phyloP scores from a whole-genome alignment of 305 asterid genomes.

The Solanum hybrid region DNA sequence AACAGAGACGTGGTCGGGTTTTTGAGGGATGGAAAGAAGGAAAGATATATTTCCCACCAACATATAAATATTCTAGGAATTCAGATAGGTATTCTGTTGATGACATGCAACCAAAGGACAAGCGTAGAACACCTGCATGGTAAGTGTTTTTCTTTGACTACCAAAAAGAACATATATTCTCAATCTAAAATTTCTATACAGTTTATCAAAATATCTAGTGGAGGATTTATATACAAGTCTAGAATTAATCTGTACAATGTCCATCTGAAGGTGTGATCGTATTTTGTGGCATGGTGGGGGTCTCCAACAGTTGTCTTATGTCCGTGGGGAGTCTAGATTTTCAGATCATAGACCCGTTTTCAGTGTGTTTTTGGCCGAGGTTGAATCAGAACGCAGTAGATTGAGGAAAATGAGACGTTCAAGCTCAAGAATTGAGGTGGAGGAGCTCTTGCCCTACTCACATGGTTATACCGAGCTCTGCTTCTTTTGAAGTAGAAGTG shows the following conservation, averaged over 20 bases:
- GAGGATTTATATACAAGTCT: background rate
- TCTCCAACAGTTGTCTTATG: slow-evolving; percentile 24
- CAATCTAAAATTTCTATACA: background rate
- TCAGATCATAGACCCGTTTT: slow-evolving; percentile 31
- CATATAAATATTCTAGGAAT: slow-evolving; percentile 27
- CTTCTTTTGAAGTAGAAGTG: slow-evolving; percentile 45
- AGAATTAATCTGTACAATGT: background rate
- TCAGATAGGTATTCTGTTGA: slow-evolving; percentile 30
- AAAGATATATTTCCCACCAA: slow-evolving; percentile 28
- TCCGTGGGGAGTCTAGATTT: slow-evolving; percentile 27
- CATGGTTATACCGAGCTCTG: slow-evolving; percentile 84
- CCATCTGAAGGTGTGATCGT: slow-evolving; percentile 26
- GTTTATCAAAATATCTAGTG: background rate
- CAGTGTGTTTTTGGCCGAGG: slow-evolving; percentile 20
- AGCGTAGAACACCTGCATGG: slow-evolving; percentile 31
- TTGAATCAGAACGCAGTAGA: slow-evolving; percentile 15
- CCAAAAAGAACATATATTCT: background rate
- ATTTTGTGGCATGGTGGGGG: slow-evolving; percentile 27
- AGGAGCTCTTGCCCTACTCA: slow-evolving; percentile 20
- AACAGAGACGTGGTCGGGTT: slow-evolving; percentile 24
- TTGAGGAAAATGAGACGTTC: slow-evolving; percentile 15
- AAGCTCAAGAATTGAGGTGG: slow-evolving; percentile 23
- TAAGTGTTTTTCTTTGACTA: slow-evolving; percentile 2
- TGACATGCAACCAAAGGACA: slow-evolving; percentile 20
- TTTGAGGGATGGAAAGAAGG: slow-evolving; percentile 33